Base-by-base conservation (phyloP, 2,329 filamentous ascomycete species). In the Cytospora mali region DNA sequence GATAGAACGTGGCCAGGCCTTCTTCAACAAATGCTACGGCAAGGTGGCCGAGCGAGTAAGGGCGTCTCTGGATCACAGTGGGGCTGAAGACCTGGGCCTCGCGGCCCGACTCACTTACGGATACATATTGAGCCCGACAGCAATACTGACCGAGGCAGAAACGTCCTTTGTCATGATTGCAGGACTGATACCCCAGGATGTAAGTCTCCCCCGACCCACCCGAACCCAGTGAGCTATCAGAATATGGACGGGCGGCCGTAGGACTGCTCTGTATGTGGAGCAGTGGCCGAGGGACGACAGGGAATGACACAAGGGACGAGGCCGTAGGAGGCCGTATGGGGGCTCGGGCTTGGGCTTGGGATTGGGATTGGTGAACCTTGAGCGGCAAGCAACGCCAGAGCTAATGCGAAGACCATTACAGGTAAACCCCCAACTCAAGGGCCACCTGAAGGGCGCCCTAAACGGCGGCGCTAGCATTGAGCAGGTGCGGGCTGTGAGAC, bases 381-480 rank as follows among this genome's bases (percentile, higher is more conserved):
- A 56, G 60, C 54, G 54, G 23, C 48, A 58, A 46, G 55, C 33
- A 27, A 50, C 49, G 51, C 53, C 51, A 39, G 46, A 42, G 55
- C 63, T 65, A 62, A 62, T 56, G 55, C 63, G 52, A 48, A 46
- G 23, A 57, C n/a, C 42, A 4, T 23, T 3, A 57, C 61, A 80
- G 79, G 76, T 82, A 21, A 83, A 83, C 62, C 78, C 80, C 6
- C 81, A 84, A 66, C 70, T 84, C 53, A 84, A 83, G 66, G 81
- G 81, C 5, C 82, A 84, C 71, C 73, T 84, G 18, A 77, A 75
- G 66, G 81, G 81, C 4, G 79, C 80, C 1, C 66, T 83, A 28
- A 83, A 83, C 65, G 78, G 78, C 58, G 81, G 81, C 4, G 81
- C 80, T 35, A 78, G 77, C 1, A 72, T 77, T 27, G 79, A 79